These are phyloP conservation scores for Aphanomyces stellatus DNA, from an alignment of 352 stramenopile genomes.

Conservation along the genomic window DNA sequence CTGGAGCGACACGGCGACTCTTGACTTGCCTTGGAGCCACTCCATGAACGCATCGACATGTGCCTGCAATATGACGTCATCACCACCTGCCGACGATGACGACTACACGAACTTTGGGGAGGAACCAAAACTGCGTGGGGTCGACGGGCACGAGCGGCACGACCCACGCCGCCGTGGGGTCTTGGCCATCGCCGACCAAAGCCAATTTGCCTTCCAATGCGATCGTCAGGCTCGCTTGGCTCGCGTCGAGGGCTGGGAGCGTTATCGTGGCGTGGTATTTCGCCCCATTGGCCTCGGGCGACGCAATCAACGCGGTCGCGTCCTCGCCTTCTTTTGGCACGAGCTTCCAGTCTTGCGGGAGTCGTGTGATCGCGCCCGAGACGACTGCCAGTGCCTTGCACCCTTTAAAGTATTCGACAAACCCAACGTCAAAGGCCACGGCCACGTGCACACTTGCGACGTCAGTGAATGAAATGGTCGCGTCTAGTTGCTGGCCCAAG, in stretches of 20 bases:
- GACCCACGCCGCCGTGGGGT: not conserved
- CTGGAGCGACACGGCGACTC: not conserved
- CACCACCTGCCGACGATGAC: not conserved
- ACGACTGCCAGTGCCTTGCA: not conserved
- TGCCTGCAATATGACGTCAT: not conserved
- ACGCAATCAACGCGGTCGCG: not conserved
- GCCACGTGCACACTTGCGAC: not conserved
- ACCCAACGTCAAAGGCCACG: constrained; percentile 11
- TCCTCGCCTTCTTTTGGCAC: constrained; percentile 16
- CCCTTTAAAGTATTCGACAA: constrained; percentile 7
- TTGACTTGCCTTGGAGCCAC: not conserved
- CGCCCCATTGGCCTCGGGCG: not conserved
- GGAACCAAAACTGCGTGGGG: not conserved
- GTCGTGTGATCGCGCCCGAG: not conserved
- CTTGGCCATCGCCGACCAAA: not conserved
- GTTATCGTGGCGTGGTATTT: not conserved
- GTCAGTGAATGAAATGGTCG: not conserved
- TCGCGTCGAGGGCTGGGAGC: not conserved
- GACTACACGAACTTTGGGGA: not conserved
- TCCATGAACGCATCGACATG: not conserved
- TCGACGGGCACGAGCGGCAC: not conserved
- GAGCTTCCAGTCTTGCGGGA: constrained; percentile 12
- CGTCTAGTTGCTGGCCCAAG: not conserved
- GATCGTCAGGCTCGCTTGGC: not conserved
- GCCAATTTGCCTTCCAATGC: not conserved